Evolutionary conservation across 2,329 filamentous ascomycete species (phyloP), one percentile per base, ranked within the genome.

Genomic region (Pyrenochaeta sp.): DNA sequence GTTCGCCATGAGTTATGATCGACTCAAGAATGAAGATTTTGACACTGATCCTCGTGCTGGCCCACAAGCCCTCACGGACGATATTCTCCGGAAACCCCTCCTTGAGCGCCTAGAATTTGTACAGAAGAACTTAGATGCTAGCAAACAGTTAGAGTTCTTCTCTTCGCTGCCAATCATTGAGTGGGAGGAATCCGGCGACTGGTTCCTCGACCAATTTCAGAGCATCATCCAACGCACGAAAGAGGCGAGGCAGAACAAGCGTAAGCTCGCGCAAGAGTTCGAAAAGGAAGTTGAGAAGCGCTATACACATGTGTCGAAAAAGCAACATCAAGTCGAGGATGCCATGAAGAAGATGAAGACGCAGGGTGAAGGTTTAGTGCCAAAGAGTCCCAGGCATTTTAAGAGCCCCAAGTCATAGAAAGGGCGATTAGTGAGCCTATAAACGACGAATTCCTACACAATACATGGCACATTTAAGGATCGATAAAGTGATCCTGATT

Each of bases 141-240:
- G 72, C 21, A 74, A 80, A 3, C 82, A 85, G 54, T 68, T 69
- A 3, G 60, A 71, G 0, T 85, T 87, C 68, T 81, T 88, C 57
- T 72, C 75, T 1, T 79, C 77, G 9, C 75, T 88, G 35, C 72
- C 76, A 0, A 78, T 86, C 14, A 70, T 77, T 3, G 79, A 87
- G 56, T 87, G 86, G 83, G 86, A 88, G 71, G 80, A 85, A 40
- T 83, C 84, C 18, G 86, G 86, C 2, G 83, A 86, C 51, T 84
- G 85, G 79, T 81, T 88, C 40, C 76, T 87, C 1, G 80, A 82
- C 1, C 78, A 79, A 44, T 87, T 88, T 62, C 75, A 75, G 42
- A 71, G 77, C 4, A 73, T 86, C 35, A 68, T 87, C 32, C 70
- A 73, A 15, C 79, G 80, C 42, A 80, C 85, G 61, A 85, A 81